Base-by-base conservation (phyloP, 768 basidiomycete species). In the Austroboletus eburneus region DNA sequence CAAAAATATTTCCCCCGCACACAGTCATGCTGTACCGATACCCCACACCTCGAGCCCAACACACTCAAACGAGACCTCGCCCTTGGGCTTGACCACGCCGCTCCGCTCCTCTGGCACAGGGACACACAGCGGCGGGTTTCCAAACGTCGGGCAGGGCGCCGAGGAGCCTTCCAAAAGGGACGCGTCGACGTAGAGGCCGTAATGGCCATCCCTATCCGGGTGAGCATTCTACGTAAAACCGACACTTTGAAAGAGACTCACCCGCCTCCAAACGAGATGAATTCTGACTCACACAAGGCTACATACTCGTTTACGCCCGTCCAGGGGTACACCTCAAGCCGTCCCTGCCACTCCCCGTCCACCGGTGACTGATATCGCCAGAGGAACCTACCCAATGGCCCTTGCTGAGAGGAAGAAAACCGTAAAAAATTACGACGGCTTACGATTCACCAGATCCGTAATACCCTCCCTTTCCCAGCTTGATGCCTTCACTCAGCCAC, bases 31-130 rank as follows among this genome's bases (percentile, higher is more conserved):
- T 9, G 29, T 21, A 4, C 82, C 83, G 35, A 92, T 70, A 4
- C 79, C 85, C 94, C 94, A 96, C 0, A 93, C 90, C 60, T 97
- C 94, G 44, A 98, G 64, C 13, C 87, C 92, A 1, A 95, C 85
- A 64, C 91, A 91, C 59, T 95, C 91, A 55, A 97, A 98, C n/a
- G 72, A 66, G 9, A 76, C 76, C 7, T 75, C 78, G 45, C 69
- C 72, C 38, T 66, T 69, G 1, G 39, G 36, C 6, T n/a, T 42
- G 8, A 35, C 20, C 0, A 68, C 59, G 1, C 75, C 72, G 4
- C 36, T 37, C 14, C 17, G 32, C 3, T 24, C 45, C 41, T 5
- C 16, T 20, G 29, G 2, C 2, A 9, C 30, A 0, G 55, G 59
- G 0, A 75, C 71, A 61, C 90, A 94, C 14, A 95, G 66, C 0